phyloP scores from a whole-genome alignment of 352 stramenopile genomes.

The Pythium rishiriense region DNA sequence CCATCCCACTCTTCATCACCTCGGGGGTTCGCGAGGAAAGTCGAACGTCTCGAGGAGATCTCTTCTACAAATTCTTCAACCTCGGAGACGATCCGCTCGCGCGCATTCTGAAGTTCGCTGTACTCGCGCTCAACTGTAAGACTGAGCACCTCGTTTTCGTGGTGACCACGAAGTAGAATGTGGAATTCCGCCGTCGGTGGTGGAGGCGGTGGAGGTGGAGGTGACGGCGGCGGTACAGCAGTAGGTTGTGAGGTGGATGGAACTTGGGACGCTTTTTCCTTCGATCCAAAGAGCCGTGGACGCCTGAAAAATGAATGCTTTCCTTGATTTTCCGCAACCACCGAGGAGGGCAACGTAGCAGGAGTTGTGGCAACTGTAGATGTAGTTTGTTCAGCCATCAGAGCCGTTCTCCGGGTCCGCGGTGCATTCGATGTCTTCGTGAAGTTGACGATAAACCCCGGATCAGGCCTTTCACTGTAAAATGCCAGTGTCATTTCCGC shows the following conservation, averaged over 20 bases:
- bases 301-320: slow-evolving; percentile 34
- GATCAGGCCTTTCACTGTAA: slow-evolving; percentile 7
- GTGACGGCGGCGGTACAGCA: not conserved
- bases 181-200: slow-evolving; percentile 19
- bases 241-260: not conserved
- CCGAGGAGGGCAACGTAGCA: not conserved
- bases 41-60: slow-evolving; percentile 3
- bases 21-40: slow-evolving; percentile 28
- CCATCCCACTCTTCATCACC: slow-evolving; percentile 60
- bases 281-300: slow-evolving; percentile 31
- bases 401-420: not conserved
- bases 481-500: slow-evolving; percentile 43
- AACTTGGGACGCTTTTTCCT: not conserved
- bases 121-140: slow-evolving; percentile 17
- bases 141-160: slow-evolving; percentile 22
- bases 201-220: not conserved
- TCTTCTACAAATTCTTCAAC: slow-evolving; percentile 24
- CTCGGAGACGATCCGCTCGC: slow-evolving; percentile 25
- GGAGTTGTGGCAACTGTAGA: not conserved
- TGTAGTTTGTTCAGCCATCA: not conserved
- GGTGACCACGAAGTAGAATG: slow-evolving; percentile 34
- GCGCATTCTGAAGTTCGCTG: slow-evolving; percentile 8
- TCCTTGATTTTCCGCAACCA: not conserved
- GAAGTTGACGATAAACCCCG: slow-evolving; percentile 14
- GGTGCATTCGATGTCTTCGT: slow-evolving; percentile 20